These are phyloP conservation scores for Angomonas desouzai DNA, from an alignment of 208 protist genomes.

Conservation along the genomic window DNA sequence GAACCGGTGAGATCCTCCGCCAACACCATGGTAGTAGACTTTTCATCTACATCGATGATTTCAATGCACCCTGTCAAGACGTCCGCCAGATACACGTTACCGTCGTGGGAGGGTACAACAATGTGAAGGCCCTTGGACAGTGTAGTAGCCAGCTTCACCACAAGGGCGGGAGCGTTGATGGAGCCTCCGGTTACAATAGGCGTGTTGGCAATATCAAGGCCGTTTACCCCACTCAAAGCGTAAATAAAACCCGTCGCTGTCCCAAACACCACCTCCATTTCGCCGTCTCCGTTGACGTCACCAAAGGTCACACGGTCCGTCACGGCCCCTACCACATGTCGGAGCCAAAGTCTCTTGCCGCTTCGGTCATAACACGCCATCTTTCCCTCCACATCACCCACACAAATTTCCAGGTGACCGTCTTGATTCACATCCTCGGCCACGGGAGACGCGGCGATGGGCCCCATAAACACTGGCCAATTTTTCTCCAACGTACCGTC, in stretches of 20 bases:
- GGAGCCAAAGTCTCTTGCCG: slow-evolving; percentile 73
- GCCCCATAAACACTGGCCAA: slow-evolving; percentile 69
- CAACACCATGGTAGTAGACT: slow-evolving; percentile 84
- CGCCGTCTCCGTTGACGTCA: slow-evolving; percentile 88
- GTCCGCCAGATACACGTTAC: slow-evolving; percentile 84
- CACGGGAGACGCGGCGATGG: slow-evolving; percentile 61
- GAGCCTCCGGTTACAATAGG: slow-evolving; percentile 71
- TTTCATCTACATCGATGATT: slow-evolving; percentile 89
- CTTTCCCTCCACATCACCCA: slow-evolving; percentile 76
- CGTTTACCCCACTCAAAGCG: slow-evolving; percentile 65
- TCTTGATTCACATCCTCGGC: slow-evolving; percentile 83
- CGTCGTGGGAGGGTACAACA: slow-evolving; percentile 84
- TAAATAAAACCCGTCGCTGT: slow-evolving; percentile 82
- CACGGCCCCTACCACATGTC: slow-evolving; percentile 50
- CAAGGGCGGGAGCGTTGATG: slow-evolving; percentile 65
- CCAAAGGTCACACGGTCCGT: slow-evolving; percentile 72
- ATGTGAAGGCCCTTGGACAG: slow-evolving; percentile 55
- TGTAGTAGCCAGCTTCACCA: slow-evolving; percentile 52
- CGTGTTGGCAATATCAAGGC: slow-evolving; percentile 51
- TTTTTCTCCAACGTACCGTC: slow-evolving; percentile 52
- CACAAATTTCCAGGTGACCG: slow-evolving; percentile 84
- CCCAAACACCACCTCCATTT: slow-evolving; percentile 81
- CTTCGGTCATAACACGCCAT: slow-evolving; percentile 74
- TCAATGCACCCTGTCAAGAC: slow-evolving; percentile 76
- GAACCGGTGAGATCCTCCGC: slow-evolving; percentile 89